phyloP scores from a whole-genome alignment of 2,329 filamentous ascomycete species.

The Chrysosporium queenslandicum region DNA sequence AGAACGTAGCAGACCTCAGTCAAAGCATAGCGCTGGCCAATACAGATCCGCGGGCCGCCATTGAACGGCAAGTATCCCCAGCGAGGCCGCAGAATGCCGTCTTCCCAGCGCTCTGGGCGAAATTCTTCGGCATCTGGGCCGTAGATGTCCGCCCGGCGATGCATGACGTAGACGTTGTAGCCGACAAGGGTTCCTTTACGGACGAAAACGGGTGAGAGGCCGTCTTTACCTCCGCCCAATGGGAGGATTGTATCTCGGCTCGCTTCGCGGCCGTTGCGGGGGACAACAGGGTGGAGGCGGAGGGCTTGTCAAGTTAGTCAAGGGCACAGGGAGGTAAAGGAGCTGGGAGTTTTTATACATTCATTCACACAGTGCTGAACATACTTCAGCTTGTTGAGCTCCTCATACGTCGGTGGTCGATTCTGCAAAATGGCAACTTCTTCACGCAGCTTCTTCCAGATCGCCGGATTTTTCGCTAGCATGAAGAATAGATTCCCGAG shows the following conservation, averaged over 20 bases:
- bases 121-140: slow-evolving; percentile 39
- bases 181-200: slow-evolving; percentile 55
- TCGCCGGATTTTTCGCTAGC: slow-evolving; percentile 26
- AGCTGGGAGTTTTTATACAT: no score
- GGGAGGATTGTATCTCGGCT: slow-evolving; percentile 37
- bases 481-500: slow-evolving; percentile 41
- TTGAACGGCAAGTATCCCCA: slow-evolving; percentile 47
- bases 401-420: slow-evolving; percentile 18
- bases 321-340: no score
- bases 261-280: slow-evolving; percentile 36
- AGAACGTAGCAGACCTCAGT: slow-evolving; percentile 47
- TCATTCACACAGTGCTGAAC: slow-evolving; percentile 20
- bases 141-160: slow-evolving; percentile 55
- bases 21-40: slow-evolving; percentile 50
- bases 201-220: slow-evolving; percentile 51
- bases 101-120: slow-evolving; percentile 57
- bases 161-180: slow-evolving; percentile 63
- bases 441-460: slow-evolving; percentile 30
- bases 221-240: slow-evolving; percentile 51
- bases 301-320: no score
- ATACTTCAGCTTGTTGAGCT: slow-evolving; percentile 13
- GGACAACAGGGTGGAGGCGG: slow-evolving; percentile 39
- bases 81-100: slow-evolving; percentile 38
- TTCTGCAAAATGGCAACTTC: slow-evolving; percentile 22
- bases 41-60: slow-evolving; percentile 45